Evolutionary conservation across 495 filamentous ascomycete species (phyloP).

Genomic region (Polyplosphaeria fusca): DNA sequence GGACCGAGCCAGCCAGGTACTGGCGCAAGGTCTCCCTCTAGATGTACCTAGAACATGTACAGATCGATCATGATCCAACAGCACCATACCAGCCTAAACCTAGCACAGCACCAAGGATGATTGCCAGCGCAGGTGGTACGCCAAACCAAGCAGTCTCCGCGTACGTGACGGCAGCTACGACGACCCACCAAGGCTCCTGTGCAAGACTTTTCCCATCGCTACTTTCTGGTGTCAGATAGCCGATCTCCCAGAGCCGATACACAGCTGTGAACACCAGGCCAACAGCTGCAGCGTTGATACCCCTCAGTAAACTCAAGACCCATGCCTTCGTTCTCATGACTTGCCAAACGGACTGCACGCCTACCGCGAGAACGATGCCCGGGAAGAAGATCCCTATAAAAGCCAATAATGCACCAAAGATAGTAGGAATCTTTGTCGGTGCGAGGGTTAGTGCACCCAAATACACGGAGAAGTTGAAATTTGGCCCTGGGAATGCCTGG

Average conservation of each 20-base stretch:
- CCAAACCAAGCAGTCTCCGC: constrained; percentile 61
- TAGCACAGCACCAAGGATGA: constrained; percentile 61
- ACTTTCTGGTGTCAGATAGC: constrained; percentile 56
- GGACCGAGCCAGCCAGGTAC: no score
- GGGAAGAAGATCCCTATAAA: constrained; percentile 71
- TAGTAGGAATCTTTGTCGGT: constrained; percentile 41
- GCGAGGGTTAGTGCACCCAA: constrained; percentile 60
- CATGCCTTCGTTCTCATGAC: constrained; percentile 52
- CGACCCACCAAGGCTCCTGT: constrained; percentile 73
- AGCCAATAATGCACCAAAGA: constrained; percentile 61
- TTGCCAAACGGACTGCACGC: constrained; percentile 69
- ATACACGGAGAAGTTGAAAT: constrained; percentile 86
- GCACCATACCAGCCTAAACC: constrained; percentile 66
- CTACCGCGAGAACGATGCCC: constrained; percentile 62
- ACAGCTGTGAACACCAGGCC: constrained; percentile 82
- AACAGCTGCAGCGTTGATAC: constrained; percentile 73
- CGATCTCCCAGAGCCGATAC: constrained; percentile 79
- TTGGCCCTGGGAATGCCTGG: constrained; percentile 80
- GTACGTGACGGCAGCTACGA: constrained; percentile 59
- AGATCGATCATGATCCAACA: no score
- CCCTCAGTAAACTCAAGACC: constrained; percentile 59
- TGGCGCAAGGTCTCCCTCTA: no score
- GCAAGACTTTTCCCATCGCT: constrained; percentile 56
- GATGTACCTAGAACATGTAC: no score
- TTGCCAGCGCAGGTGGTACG: constrained; percentile 58